Base-by-base conservation (phyloP, 176 grass and related monocot genomes). In the Oryza glaberrima region DNA sequence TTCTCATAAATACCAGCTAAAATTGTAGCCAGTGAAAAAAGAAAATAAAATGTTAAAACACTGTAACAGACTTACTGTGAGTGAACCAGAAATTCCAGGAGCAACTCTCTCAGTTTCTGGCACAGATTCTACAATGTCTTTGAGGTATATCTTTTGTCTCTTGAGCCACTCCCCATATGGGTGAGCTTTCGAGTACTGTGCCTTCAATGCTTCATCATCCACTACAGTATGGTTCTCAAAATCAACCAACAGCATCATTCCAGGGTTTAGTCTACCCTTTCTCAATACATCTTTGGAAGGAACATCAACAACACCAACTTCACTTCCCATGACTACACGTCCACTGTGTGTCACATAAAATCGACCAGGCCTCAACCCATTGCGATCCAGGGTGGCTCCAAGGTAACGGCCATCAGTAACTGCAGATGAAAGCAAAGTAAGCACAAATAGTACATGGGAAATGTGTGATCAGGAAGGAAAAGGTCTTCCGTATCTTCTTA, bases 181-280 rank as follows among this genome's bases (percentile, higher is more conserved):
- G 52, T 91, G 85, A 75, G 96, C 88, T 88, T 92, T 83, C 34
- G 96, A 96, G 77, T 94, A 99, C 46, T 96, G 91, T 67, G 91
- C 69, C 82, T 99, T 99, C 54, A 99, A 75, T 47, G 76, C 91
- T 80, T 96, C 96, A 88, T 99, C 96, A 82, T 99, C 93, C 44
- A 99, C 94, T 73, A 99, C 90, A 80, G 49, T 88, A 65, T 92
- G 96, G 75, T 99, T 99, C 76, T 99, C 93, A 43, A 99, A 99
- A 85, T 99, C 96, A 64, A 99, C 96, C 40, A 99, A 82, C 43
- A 99, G 75, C 96, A 99, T 99, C 96, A 99, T 99, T 76, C 96
- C 96, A 81, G 96, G 96, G 79, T 99, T 96, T 17, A 99, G 82
- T 48, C 96, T 91, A 71, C 96, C 96, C 84, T 99, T 99, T 81